These are phyloP conservation scores for Suillus americanus DNA, from an alignment of 768 basidiomycete genomes.

Conservation along the genomic window DNA sequence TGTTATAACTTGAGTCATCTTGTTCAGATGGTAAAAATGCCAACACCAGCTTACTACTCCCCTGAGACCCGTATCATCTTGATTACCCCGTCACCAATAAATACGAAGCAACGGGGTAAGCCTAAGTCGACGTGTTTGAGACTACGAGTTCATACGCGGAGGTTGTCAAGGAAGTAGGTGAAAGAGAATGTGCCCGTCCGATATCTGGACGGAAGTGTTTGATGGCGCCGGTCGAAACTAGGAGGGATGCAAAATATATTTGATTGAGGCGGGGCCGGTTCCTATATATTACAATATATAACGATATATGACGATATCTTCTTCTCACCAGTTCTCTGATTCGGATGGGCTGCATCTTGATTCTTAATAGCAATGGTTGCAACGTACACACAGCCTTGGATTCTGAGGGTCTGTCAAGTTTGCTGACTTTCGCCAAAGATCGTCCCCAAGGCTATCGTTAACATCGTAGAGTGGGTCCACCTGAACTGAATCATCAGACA, in stretches of 20 bases:
- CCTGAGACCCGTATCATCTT: constrained; percentile 71
- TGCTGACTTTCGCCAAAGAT: constrained; percentile 40
- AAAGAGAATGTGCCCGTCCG: constrained; percentile 56
- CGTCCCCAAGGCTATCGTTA: constrained; percentile 62
- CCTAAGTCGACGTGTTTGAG: constrained; percentile 49
- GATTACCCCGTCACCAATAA: constrained; percentile 83
- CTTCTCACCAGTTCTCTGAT: no score
- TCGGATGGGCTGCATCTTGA: constrained; percentile 87
- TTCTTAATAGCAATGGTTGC: constrained; percentile 67
- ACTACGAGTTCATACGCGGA: constrained; percentile 70
- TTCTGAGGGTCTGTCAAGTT: constrained; percentile 7
- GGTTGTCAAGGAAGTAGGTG: constrained; percentile 62
- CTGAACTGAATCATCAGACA: constrained; percentile 42
- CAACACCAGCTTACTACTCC: constrained; percentile 55
- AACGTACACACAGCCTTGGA: constrained; percentile 41
- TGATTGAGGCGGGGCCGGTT: no score
- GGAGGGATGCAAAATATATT: constrained; percentile 45
- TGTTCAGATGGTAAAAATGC: constrained; percentile 58
- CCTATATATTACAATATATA: no score
- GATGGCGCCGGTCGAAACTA: constrained; percentile 64
- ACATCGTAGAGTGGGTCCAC: constrained; percentile 56
- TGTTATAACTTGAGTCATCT: constrained; percentile 65
- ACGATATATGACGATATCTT: no score
- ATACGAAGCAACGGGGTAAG: constrained; percentile 53
- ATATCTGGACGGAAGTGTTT: constrained; percentile 73